phyloP scores from a whole-genome alignment of 345 rosid species.

The Corchorus olitorius region DNA sequence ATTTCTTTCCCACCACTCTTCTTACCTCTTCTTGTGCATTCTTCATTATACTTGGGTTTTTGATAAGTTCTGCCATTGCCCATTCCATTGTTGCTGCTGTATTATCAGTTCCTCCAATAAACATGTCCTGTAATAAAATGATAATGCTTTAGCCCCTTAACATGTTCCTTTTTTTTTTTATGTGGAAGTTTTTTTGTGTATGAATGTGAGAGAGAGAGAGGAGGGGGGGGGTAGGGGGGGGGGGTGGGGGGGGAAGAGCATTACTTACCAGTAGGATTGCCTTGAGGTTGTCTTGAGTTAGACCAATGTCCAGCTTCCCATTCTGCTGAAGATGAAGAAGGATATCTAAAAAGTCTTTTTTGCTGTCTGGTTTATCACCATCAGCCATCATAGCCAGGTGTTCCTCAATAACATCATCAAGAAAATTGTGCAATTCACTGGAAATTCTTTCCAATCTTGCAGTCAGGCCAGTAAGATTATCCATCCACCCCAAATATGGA shows the following conservation, averaged over 20 bases:
- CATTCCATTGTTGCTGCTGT: background rate
- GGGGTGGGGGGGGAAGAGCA: background rate
- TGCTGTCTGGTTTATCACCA: background rate
- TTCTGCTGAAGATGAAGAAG: conserved; percentile 14
- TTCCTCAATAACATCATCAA: conserved; percentile 19
- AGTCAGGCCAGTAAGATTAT: background rate
- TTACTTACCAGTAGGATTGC: conserved; percentile 15
- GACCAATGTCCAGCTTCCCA: conserved; percentile 4
- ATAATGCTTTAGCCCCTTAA: background rate
- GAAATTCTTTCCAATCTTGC: background rate
- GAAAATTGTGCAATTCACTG: conserved; percentile 2
- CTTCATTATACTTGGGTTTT: conserved; percentile 6
- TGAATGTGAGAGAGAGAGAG: background rate
- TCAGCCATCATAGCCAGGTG: background rate
- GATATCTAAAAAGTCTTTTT: conserved; percentile 12
- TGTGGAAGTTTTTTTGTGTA: no score
- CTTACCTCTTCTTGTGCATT: conserved; percentile 17
- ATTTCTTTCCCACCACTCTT: background rate
- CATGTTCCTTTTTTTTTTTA: no score
- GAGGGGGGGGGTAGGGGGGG: no score
- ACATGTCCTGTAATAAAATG: conserved; percentile 11
- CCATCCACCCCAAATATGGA: conserved; percentile 1
- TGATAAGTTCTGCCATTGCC: conserved; percentile 18
- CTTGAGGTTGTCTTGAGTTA: conserved; percentile 13
- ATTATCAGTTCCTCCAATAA: conserved; percentile 12